A percentile compares a stretch with the other conserved stretches of the same genome.
phyloP scores from a whole-genome alignment of 179 eudicot genomes.

The Drosera spatulata region DNA sequence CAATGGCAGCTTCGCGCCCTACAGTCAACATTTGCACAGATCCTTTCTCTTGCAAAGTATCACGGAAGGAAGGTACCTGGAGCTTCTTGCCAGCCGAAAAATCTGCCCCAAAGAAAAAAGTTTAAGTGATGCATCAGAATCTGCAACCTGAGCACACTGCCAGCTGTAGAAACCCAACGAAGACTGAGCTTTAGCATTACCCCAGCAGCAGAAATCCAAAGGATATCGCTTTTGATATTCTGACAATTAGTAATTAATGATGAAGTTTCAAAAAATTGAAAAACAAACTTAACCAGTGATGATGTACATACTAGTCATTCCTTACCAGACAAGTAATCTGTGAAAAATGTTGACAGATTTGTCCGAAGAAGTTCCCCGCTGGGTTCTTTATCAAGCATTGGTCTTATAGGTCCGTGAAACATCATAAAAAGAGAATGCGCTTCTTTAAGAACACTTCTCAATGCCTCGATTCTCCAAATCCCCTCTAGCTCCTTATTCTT shows the following conservation, averaged over 20 bases:
- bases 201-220: slow-evolving; percentile 97
- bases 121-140: slow-evolving; percentile 41
- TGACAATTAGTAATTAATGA: slow-evolving; percentile 85
- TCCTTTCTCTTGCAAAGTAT: slow-evolving; percentile 81
- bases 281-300: slow-evolving; percentile 11
- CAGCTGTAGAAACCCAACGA: slow-evolving; percentile 54
- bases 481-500: slow-evolving; percentile 67
- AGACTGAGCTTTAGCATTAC: slow-evolving; percentile 83
- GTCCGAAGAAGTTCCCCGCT: slow-evolving; percentile 69
- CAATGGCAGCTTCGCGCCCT: slow-evolving; percentile 94
- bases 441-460: slow-evolving; percentile 80
- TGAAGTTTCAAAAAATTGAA: slow-evolving; percentile 34
- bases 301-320: slow-evolving; percentile 1
- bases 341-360: slow-evolving; percentile 57
- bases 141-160: slow-evolving; percentile 57
- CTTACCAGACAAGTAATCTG: slow-evolving; percentile 87
- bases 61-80: slow-evolving; percentile 79
- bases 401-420: slow-evolving; percentile 80
- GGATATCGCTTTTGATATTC: slow-evolving; percentile 84
- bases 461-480: slow-evolving; percentile 82
- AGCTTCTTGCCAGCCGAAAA: slow-evolving; percentile 65
- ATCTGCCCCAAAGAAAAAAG: slow-evolving; percentile 90
- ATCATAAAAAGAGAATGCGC: slow-evolving; percentile 75
- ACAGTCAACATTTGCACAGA: slow-evolving; percentile 91
- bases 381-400: slow-evolving; percentile 74